Conservation (phyloP, 2,329 filamentous ascomycete species). For the Coniochaeta sp. region DNA sequence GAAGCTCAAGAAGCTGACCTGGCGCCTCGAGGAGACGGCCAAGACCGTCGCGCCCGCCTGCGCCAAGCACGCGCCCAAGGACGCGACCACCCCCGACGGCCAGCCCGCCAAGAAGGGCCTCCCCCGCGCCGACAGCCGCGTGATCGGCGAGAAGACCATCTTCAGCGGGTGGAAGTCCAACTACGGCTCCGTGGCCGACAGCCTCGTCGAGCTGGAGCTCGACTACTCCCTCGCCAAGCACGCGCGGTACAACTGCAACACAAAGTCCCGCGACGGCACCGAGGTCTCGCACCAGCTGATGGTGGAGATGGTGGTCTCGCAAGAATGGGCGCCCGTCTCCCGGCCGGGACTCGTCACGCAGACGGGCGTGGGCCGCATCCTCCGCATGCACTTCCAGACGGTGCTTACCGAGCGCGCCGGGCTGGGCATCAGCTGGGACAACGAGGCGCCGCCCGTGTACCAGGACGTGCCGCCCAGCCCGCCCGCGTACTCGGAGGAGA, state of each 20-base stretch:
- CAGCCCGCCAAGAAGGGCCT: slow-evolving; percentile 52
- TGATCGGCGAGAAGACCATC: slow-evolving; percentile 74
- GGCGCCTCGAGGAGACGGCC: slow-evolving; percentile 85
- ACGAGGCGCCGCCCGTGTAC: slow-evolving; percentile 90
- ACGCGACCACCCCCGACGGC: slow-evolving; percentile 20
- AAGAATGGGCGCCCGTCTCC: slow-evolving; percentile 74
- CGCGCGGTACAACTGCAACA: slow-evolving; percentile 68
- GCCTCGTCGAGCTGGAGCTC: slow-evolving; percentile 70
- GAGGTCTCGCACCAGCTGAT: slow-evolving; percentile 79
- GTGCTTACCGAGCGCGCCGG: slow-evolving; percentile 76
- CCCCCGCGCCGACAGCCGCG: slow-evolving; percentile 65
- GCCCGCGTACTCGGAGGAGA: slow-evolving; percentile 53
- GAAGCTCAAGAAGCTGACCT: slow-evolving; percentile 85
- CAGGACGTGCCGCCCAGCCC: slow-evolving; percentile 86
- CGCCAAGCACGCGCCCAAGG: slow-evolving; percentile 57
- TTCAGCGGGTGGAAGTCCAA: slow-evolving; percentile 85
- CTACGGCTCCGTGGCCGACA: slow-evolving; percentile 38
- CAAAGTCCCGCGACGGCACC: slow-evolving; percentile 66
- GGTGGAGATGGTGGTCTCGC: slow-evolving; percentile 87
- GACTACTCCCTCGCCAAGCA: slow-evolving; percentile 58
- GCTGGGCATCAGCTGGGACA: slow-evolving; percentile 92
- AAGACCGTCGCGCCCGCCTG: slow-evolving; percentile 76
- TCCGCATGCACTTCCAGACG: slow-evolving; percentile 86
- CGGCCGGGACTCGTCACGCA: slow-evolving; percentile 65
- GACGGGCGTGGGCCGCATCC: slow-evolving; percentile 81